Evolutionary conservation across 768 basidiomycete species (phyloP), one percentile per base, ranked within the genome.

Genomic region (Tylopilus vinaceipallidus): DNA sequence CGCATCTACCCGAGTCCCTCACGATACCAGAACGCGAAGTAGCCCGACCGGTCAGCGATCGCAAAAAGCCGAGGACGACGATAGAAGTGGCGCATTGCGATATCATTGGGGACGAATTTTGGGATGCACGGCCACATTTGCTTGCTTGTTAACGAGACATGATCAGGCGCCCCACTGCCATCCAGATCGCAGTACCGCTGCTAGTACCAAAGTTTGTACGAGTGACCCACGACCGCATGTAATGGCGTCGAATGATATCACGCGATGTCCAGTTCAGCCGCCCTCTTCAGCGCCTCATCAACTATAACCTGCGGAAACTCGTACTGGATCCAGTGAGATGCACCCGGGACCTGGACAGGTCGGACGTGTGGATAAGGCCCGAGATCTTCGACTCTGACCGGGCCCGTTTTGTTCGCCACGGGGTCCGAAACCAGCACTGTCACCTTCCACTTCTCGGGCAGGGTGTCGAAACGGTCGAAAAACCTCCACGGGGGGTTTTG

Each of bases 31-130:
- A 8, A 26, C 23, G 33, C 22, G 47, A 43, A 47, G 45, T 40
- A 19, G 20, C 23, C 40, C 34, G 60, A 57, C 46, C 51, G 53
- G 51, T 53, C 50, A 72, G 67, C 55, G 70, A 64, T 52, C 68
- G 71, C 51, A 51, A 51, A 30, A 73, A 72, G 47, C 50, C 66
- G 11, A 66, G 61, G 51, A 80, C 72, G 20, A 73, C 60, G 60
- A 71, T 91, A 40, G 75, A 73, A 5, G 71, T 92, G 2, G 55
- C 84, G 22, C 91, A 95, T 56, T 89, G 84, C 63, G 93, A 95
- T 69, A 78, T 95, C 50, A 93, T 95, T 51, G 76, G 78, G 46
- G 82, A 89, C 45, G 78, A 75, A 1, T 95, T 95, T 68, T 97
- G 94, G 94, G 64, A 75, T 7, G 70, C 73, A 24, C 69, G 85